Conservation (phyloP, 2,329 filamentous ascomycete genomes). For the Aphanocladium album region DNA sequence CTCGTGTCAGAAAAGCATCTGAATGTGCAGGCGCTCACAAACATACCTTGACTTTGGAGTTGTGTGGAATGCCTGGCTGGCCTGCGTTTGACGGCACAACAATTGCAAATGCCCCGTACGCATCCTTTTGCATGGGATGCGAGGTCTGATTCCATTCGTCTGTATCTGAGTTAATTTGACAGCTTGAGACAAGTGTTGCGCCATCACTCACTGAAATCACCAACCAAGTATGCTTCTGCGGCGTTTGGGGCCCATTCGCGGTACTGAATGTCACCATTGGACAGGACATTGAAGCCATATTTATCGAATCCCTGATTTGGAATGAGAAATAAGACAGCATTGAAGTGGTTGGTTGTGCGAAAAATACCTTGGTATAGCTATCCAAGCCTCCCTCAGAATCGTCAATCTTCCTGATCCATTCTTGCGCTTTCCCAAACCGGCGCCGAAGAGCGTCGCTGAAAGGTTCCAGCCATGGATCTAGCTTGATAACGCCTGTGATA, state of each 20-base stretch:
- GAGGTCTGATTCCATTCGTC: conserved; percentile 82
- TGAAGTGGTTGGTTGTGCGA: not conserved
- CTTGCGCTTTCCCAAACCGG: conserved; percentile 72
- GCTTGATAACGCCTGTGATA: conserved; percentile 67
- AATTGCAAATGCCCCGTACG: conserved; percentile 84
- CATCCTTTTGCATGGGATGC: conserved; percentile 81
- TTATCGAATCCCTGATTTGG: conserved; percentile 67
- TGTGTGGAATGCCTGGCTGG: conserved; percentile 76
- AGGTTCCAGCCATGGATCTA: conserved; percentile 86
- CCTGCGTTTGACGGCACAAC: conserved; percentile 68
- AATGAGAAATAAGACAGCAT: conserved; percentile 13
- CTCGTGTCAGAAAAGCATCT: not conserved
- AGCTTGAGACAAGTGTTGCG: not conserved
- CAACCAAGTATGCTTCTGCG: conserved; percentile 75
- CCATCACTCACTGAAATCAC: conserved; percentile 75
- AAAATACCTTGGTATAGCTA: conserved; percentile 75
- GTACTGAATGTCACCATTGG: conserved; percentile 82
- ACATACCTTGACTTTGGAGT: conserved; percentile 89
- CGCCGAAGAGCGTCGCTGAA: conserved; percentile 73
- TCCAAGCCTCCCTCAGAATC: conserved; percentile 83
- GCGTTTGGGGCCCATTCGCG: conserved; percentile 97
- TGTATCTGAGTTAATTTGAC: conserved; percentile 27
- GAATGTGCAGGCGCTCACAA: not conserved
- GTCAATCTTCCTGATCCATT: conserved; percentile 82
- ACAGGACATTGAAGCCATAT: conserved; percentile 77